These are phyloP conservation scores for Plasmodium fragile DNA, from an alignment of 169 alveolate species.

Conservation along the genomic window DNA sequence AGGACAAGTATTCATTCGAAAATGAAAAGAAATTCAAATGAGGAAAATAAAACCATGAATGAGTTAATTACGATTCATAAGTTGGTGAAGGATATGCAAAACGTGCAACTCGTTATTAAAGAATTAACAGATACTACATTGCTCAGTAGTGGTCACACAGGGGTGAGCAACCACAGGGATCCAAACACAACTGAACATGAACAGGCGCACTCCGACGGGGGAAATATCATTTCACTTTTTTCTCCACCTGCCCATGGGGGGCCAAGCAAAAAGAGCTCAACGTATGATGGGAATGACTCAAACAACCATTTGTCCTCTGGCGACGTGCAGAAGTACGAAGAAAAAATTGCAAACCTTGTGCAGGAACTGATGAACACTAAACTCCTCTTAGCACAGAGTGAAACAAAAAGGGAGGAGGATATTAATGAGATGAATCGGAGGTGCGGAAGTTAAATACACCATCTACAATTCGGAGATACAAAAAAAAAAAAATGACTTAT, in stretches of 20 bases:
- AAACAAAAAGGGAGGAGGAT: conserved; percentile 31
- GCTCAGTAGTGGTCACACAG: neutral
- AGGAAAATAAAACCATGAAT: neutral
- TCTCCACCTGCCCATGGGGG: neutral
- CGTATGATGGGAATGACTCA: neutral
- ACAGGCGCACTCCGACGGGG: neutral
- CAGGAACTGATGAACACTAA: conserved; percentile 23
- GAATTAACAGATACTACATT: neutral
- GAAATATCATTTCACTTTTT: neutral
- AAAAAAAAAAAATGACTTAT: neutral
- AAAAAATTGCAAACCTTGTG: conserved; percentile 4
- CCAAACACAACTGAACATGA: neutral
- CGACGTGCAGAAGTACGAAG: neutral
- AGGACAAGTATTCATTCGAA: neutral
- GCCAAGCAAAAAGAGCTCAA: neutral
- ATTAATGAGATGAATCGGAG: conserved; percentile 23
- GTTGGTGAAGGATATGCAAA: neutral
- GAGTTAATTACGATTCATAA: neutral
- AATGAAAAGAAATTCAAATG: neutral
- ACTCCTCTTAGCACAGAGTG: conserved; percentile 31
- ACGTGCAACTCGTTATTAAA: neutral
- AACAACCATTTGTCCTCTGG: neutral
- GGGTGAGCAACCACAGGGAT: neutral
- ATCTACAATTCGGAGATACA: neutral
- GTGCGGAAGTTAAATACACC: neutral